Evolutionary conservation across 2,329 filamentous ascomycete genomes (phyloP), one percentile per base, ranked within the genome.

Genomic region (Pseudopithomyces maydicus): DNA sequence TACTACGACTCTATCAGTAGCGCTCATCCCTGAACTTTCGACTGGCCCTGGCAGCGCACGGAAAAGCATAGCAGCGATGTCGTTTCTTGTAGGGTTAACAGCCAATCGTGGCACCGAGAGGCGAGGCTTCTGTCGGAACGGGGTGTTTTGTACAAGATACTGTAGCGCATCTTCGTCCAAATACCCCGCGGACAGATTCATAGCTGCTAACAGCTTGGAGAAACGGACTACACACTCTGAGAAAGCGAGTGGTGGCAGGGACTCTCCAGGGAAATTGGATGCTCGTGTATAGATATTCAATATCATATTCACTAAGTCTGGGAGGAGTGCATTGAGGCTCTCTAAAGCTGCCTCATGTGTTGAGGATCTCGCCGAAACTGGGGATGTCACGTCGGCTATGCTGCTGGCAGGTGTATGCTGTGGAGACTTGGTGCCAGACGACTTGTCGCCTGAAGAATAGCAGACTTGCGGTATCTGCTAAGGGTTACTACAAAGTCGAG

Each of bases 1-100:
- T 35, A 97, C 88, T 10, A 90, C 86, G 11, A 91, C 87, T 20
- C 90, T 84, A 74, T 97, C 93, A 10, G 88, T 86, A 3, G 89
- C 85, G 2, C 88, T 89, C 51, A 96, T 79, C 0, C 88, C 83
- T 6, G 85, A 81, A 15, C 74, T 66, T 22, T 82, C 78, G 4
- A 85, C 84, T 32, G 70, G 67, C 3, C 85, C 84, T 10, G 90
- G 91, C 29, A 75, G 47, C 17, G 74, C 73, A 12, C 72, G 65
- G 44, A 75, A 72, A 7, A 75, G 59, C 66, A 75, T 70, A 15
- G 77, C 71, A 17, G 74, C 71, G 17, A 76, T 71, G 6, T 76
- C 70, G 39, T 74, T 71, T 43, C 74, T 67, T 23, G 71, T 75
- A 17, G 74, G 71, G 47, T 74, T 67, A 1, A 75, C 71, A 42